phyloP scores from a whole-genome alignment of 257 asterid genomes.

The Marsdenia floribunda region DNA sequence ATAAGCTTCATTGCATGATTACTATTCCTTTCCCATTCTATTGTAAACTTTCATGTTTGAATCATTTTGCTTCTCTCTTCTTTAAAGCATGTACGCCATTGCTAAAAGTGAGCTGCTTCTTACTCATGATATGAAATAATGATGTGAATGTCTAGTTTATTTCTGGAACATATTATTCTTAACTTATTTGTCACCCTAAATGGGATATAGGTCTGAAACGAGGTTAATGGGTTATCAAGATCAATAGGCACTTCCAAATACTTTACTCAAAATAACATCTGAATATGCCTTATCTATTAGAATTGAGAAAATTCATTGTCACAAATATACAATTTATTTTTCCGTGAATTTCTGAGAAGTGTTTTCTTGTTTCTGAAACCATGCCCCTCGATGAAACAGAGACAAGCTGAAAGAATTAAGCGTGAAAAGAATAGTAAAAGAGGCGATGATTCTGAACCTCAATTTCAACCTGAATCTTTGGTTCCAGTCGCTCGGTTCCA shows the following conservation, averaged over 20 bases:
- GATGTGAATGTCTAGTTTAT: background rate
- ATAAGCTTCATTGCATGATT: background rate
- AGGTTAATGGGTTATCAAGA: no score
- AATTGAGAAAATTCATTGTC: no score
- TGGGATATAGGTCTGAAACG: no score
- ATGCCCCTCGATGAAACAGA: conserved; percentile 33
- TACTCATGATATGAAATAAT: background rate
- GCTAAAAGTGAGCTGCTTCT: background rate
- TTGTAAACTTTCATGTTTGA: background rate
- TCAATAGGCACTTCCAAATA: no score
- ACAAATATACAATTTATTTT: no score
- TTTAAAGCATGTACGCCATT: background rate
- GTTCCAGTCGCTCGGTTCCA: conserved; percentile 80
- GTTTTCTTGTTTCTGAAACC: conserved; percentile 4
- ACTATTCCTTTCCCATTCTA: background rate
- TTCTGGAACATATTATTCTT: background rate
- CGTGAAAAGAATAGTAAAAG: conserved; percentile 69
- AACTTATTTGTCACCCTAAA: background rate
- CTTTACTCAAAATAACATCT: no score
- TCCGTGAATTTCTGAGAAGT: no score
- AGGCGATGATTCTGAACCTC: conserved; percentile 86
- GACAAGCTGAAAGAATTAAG: conserved; percentile 84
- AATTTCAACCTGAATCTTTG: conserved; percentile 59
- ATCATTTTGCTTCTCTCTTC: background rate
- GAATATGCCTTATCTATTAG: no score